These are phyloP conservation scores for Candida sakaeoensis DNA, from an alignment of 805 yeast species.

Conservation along the genomic window DNA sequence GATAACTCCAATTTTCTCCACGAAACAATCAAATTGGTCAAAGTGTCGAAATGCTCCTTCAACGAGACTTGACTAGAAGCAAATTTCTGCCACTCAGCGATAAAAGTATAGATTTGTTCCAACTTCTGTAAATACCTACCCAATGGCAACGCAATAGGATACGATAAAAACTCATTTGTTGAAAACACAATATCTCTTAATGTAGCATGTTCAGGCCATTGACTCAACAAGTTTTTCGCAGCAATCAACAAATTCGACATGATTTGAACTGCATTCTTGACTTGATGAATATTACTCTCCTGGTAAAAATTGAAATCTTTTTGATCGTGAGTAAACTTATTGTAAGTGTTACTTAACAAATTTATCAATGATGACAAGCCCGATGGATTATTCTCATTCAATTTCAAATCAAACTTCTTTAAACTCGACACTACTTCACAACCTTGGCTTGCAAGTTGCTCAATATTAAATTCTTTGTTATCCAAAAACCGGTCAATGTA, in stretches of 20 bases:
- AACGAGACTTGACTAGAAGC: constrained; percentile 78
- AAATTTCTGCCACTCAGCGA: constrained; percentile 91
- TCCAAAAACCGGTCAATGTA: constrained; percentile 44
- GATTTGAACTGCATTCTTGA: constrained; percentile 52
- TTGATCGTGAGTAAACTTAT: constrained; percentile 8
- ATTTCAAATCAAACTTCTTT: constrained; percentile 6
- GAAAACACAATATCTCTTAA: constrained; percentile 62
- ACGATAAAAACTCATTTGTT: constrained; percentile 60
- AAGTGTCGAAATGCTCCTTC: constrained; percentile 46
- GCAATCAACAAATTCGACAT: constrained; percentile 26
- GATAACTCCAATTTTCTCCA: constrained; percentile 90
- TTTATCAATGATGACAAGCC: constrained; percentile 17
- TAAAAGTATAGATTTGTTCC: constrained; percentile 79
- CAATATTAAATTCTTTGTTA: constrained; percentile 13
- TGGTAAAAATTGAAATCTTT: constrained; percentile 53
- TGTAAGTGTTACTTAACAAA: constrained; percentile 15
- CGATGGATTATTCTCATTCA: constrained; percentile 18
- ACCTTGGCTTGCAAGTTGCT: constrained; percentile 40
- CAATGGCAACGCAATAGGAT: constrained; percentile 65
- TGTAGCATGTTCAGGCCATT: constrained; percentile 97
- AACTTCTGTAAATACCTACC: constrained; percentile 75
- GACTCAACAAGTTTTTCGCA: constrained; percentile 45
- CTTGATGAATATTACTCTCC: constrained; percentile 58
- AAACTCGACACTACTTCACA: constrained; percentile 12
- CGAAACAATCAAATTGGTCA: constrained; percentile 69